A percentile compares a stretch with the other conserved stretches of the same genome.
These are phyloP conservation scores for Mycotypha africana DNA, from an alignment of 371 early-diverging fungal species.

Conservation along the genomic window DNA sequence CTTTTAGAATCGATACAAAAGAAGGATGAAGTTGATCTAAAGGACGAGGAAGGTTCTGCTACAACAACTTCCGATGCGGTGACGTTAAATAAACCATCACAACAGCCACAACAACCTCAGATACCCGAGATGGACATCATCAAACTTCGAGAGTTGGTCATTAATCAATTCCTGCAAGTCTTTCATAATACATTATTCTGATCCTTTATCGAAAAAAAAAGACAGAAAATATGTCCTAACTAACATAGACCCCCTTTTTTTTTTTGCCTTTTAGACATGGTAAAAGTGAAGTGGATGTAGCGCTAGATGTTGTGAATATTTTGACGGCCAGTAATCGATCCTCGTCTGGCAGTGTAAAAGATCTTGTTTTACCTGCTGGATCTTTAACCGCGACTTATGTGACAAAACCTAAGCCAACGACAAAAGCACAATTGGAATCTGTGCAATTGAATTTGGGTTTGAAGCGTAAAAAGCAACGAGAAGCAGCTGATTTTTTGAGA, in stretches of 20 bases:
- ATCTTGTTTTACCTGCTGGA: conserved; percentile 44
- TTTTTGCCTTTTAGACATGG: conserved; percentile 44
- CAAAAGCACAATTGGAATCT: conserved; percentile 46
- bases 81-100: too few species aligned
- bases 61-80: conserved; percentile 1
- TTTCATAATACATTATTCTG: not conserved
- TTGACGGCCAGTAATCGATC: conserved; percentile 47
- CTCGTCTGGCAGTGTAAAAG: conserved; percentile 18
- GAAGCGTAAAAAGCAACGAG: conserved; percentile 62
- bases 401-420: conserved; percentile 37
- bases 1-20: conserved; percentile 20
- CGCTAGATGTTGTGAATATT: conserved; percentile 69
- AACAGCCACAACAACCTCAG: conserved; percentile 10
- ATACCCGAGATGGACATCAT: conserved; percentile 32
- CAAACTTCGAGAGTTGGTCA: conserved; percentile 38
- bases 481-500: conserved; percentile 55
- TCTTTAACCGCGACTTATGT: conserved; percentile 55
- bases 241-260: too few species aligned
- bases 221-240: too few species aligned
- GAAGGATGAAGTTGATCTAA: conserved; percentile 1
- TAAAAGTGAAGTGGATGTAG: conserved; percentile 70
- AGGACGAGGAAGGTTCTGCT: conserved; percentile 1
- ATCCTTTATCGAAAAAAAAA: too few species aligned
- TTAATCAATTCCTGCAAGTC: conserved; percentile 38
- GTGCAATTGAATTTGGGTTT: conserved; percentile 62